Evolutionary conservation across 352 stramenopile species (phyloP), one percentile per base, ranked within the genome.

Genomic region (Globisporangium polare): DNA sequence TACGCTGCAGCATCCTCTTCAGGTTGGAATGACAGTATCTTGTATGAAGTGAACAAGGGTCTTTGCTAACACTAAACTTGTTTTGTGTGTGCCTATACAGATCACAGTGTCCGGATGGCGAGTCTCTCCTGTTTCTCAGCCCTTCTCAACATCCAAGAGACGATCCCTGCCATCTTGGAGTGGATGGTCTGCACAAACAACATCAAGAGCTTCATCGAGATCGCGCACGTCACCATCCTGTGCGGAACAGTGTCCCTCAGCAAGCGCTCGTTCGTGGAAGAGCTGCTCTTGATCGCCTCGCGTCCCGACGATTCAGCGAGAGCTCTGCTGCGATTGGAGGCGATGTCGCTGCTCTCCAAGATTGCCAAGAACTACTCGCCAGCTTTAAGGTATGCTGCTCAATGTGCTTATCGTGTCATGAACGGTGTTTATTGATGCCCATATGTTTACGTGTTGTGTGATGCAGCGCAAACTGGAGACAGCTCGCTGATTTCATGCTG

Each of bases 261-360:
- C 51, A 83, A 78, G 39, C 68, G 69, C 17, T 87, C 80, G 13
- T 93, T 95, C 55, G 75, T 94, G 1, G 81, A 90, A 58, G 84
- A 94, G 60, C 69, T 95, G 39, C 58, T 95, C 31, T 41, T 77
- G 22, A 79, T 88, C 15, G 84, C 86, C 8, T 90, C 83, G 5
- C 67, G 68, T 12, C 77, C 80, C 0, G 83, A 91, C 37, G 81
- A 91, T 33, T 63, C 74, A 0, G 78, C 74, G 2, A 74, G 73
- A 9, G 73, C 69, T 3, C 50, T 95, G 0, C 66, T 90, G 51
- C 77, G 86, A 2, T 71, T 95, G 27, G 86, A 95, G 24, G 84
- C 86, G 0, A 94, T 95, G 80, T 90, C 83, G 8, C 64, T 94
- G 46, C 63, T 95, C 35, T 90, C 80, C 0, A 95, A 95, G 63